These are phyloP conservation scores for Coleophoma eucalyptorum DNA, from an alignment of 2,329 filamentous ascomycete genomes.

Conservation along the genomic window DNA sequence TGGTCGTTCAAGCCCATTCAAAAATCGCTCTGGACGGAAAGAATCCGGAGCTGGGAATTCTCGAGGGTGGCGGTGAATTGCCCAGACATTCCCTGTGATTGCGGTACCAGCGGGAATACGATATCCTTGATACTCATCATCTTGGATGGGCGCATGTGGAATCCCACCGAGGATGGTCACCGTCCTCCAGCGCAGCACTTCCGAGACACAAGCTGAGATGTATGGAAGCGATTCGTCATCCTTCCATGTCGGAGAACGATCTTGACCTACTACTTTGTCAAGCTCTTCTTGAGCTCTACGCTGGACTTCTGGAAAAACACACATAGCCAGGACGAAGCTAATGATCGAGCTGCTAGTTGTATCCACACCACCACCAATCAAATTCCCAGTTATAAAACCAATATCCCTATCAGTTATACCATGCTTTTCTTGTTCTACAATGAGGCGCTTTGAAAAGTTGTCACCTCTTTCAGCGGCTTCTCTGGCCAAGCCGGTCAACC, in stretches of 20 bases:
- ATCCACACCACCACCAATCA: conserved; percentile 36
- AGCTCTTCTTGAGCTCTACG: conserved; percentile 34
- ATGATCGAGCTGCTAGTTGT: conserved; percentile 29
- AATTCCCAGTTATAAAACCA: conserved; percentile 28
- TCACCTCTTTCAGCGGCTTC: no score
- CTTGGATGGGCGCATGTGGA: conserved; percentile 24
- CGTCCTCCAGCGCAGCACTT: conserved; percentile 37
- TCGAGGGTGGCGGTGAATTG: conserved; percentile 36
- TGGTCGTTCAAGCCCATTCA: conserved; percentile 34
- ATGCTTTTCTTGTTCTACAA: no score
- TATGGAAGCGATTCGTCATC: conserved; percentile 35
- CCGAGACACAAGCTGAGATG: conserved; percentile 34
- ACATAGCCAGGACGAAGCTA: conserved; percentile 34
- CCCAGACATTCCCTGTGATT: conserved; percentile 34
- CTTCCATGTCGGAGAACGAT: conserved; percentile 28
- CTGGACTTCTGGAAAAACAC: conserved; percentile 31
- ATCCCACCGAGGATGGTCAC: conserved; percentile 20
- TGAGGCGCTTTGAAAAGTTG: no score
- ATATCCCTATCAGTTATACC: conserved; percentile 14
- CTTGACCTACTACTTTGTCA: conserved; percentile 31
- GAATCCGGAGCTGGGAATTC: conserved; percentile 43
- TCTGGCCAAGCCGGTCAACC: no score
- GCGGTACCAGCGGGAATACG: conserved; percentile 38
- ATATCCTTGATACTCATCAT: conserved; percentile 39
- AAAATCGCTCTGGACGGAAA: conserved; percentile 43